These are phyloP conservation scores for Tripterygium wilfordii DNA, from an alignment of 177 flowering plant species.

Conservation along the genomic window DNA sequence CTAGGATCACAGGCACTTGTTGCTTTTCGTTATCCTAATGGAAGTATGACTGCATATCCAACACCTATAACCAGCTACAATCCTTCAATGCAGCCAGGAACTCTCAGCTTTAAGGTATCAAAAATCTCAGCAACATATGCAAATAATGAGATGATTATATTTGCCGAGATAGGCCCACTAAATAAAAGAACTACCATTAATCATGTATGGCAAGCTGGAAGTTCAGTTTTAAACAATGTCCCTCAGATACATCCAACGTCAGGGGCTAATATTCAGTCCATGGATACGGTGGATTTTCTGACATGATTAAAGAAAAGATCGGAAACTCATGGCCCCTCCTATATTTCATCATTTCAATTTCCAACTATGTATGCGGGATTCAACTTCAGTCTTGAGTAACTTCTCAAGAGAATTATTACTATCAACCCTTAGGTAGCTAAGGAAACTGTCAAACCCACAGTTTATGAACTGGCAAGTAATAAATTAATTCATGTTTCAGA, in stretches of 20 bases:
- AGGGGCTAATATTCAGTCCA: slow-evolving; percentile 33
- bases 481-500: no score
- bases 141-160: slow-evolving; percentile 37
- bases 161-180: slow-evolving; percentile 41
- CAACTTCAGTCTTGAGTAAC: no score
- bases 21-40: slow-evolving; percentile 34
- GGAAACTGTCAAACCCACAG: no score
- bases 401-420: no score
- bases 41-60: slow-evolving; percentile 33
- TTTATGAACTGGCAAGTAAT: no score
- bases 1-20: slow-evolving; percentile 50
- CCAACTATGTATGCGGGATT: no score
- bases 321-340: no score
- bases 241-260: slow-evolving; percentile 30
- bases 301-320: slow-evolving; percentile 3
- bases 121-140: slow-evolving; percentile 34
- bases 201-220: slow-evolving; percentile 54
- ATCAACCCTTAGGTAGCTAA: no score
- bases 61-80: slow-evolving; percentile 31
- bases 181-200: no score
- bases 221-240: slow-evolving; percentile 23
- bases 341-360: no score
- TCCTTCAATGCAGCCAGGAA: slow-evolving; percentile 36
- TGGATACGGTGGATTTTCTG: slow-evolving; percentile 29
- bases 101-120: slow-evolving; percentile 47